Base-by-base conservation (phyloP, 768 basidiomycete species). In the Trametes cubensis region DNA sequence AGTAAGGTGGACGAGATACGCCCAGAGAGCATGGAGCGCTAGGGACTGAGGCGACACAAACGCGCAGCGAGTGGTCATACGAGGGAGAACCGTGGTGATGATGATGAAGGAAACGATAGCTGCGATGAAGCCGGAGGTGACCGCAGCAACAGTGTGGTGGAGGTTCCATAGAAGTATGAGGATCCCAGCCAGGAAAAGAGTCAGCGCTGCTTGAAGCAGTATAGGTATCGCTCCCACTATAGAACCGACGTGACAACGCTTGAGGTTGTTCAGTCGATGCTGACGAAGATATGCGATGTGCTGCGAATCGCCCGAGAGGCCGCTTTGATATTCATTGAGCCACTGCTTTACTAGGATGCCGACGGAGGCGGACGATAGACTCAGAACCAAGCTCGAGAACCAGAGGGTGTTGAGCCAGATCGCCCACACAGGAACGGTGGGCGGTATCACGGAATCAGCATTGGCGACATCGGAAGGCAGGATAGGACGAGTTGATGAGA, bases 261-360 rank as follows among this genome's bases (percentile, higher is more conserved):
- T 13, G 34, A 69, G 53, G 23, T 60, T 63, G 28, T 68, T 60
- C 25, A 62, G 55, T 3, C 68, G 63, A 30, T 59, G 53, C 18
- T 69, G 66, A n/a, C 66, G 69, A n/a, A 63, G 52, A 7, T 62
- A 47, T 17, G 58, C 62, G 18, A 18, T 55, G n/a, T 40, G 34
- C n/a, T 38, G 26, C 17, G 38, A 26, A 40, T 44, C 7, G 30
- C 53, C 13, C 30, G 54, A 28, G n/a, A 61, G 39, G 18, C 45
- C 59, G 41, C 18, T 20, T 3, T 28, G 21, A 50, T 26, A 58
- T 13, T 52, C 34, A 26, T 64, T 63, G 6, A 73, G 65, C 72
- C 73, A 74, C 50, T 73, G 71, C 48, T 71, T 70, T 39, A 69
- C 69, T 38, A 71, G 53, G 62, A 74, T 71, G 48, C 69, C 67